A percentile compares a stretch with the other conserved stretches of the same genome.
These are phyloP conservation scores for Vitis hybrid DNA, from an alignment of 177 flowering plant genomes.

Conservation along the genomic window DNA sequence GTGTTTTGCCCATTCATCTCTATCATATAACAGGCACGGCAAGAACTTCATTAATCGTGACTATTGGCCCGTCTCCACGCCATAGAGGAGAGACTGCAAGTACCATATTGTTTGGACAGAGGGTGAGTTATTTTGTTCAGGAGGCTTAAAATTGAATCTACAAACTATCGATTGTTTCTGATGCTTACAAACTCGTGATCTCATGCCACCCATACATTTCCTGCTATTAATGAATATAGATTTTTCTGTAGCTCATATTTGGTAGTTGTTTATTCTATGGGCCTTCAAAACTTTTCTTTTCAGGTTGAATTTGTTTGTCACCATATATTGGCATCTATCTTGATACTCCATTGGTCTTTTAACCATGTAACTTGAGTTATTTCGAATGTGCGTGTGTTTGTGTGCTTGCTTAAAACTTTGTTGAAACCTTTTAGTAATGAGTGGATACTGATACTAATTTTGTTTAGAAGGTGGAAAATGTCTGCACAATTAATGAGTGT, in stretches of 20 bases:
- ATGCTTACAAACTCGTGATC: not conserved
- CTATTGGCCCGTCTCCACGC: constrained; percentile 97
- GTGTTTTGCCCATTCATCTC: not conserved
- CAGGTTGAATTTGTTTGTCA: no score
- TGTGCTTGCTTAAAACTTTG: not conserved
- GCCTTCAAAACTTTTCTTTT: no score
- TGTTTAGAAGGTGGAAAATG: not conserved
- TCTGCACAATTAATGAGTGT: not conserved
- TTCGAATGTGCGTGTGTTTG: no score
- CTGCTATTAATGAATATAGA: constrained; percentile 1
- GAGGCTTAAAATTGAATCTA: not conserved
- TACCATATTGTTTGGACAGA: constrained; percentile 95
- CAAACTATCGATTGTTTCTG: not conserved
- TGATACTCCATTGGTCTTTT: no score
- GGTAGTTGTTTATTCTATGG: no score
- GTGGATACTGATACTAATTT: no score
- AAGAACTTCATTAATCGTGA: constrained; percentile 87
- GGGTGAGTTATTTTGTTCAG: constrained; percentile 47
- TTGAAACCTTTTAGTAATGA: not conserved
- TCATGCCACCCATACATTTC: not conserved
- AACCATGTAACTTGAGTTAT: no score
- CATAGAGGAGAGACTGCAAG: constrained; percentile 98
- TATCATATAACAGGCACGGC: constrained; percentile 69
- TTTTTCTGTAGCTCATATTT: not conserved
- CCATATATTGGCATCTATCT: no score